phyloP scores from a whole-genome alignment of 305 asterid species.

The Fraxinus latifolia region DNA sequence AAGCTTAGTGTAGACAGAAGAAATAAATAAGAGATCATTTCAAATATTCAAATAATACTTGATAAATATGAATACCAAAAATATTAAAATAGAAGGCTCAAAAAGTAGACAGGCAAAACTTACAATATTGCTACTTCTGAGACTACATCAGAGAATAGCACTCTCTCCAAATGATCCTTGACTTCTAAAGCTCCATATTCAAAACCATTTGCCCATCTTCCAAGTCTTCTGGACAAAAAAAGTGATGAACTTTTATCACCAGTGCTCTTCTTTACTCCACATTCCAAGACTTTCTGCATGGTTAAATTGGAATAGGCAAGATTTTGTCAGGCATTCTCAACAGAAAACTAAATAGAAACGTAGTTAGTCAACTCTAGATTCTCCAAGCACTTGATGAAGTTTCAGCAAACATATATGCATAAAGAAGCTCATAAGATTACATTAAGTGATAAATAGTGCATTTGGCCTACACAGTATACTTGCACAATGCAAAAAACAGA shows the following conservation, averaged over 20 bases:
- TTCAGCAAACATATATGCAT: background rate
- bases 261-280: constrained; percentile 68
- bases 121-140: constrained; percentile 68
- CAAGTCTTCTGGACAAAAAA: constrained; percentile 61
- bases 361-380: background rate
- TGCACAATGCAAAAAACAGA: background rate
- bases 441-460: background rate
- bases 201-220: constrained; percentile 56
- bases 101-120: constrained; percentile 21
- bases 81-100: background rate
- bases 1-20: constrained; percentile 39
- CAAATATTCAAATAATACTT: constrained; percentile 21
- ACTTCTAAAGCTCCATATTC: constrained; percentile 89
- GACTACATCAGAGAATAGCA: constrained; percentile 60
- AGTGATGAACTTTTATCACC: constrained; percentile 69
- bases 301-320: constrained; percentile 22
- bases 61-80: constrained; percentile 15
- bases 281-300: constrained; percentile 70
- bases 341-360: background rate
- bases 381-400: constrained; percentile 17
- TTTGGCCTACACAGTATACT: background rate
- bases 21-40: constrained; percentile 17
- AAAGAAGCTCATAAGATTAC: constrained; percentile 2
- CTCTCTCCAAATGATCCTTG: constrained; percentile 70
- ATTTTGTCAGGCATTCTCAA: constrained; percentile 13